Base-by-base conservation (phyloP, 495 filamentous ascomycete species). In the Podospora conica region DNA sequence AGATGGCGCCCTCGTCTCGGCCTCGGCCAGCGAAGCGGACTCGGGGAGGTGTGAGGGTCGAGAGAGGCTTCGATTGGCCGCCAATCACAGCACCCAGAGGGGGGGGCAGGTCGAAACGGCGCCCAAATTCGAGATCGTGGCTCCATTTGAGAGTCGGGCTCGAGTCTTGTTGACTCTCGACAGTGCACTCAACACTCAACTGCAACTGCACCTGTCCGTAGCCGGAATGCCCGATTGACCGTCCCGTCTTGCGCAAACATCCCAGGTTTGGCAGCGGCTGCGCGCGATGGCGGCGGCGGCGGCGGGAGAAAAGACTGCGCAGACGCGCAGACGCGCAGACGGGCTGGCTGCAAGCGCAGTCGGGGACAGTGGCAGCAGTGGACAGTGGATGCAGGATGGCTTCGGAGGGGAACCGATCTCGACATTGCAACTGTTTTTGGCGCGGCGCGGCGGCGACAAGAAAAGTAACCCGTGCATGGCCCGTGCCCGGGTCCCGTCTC, bases 81-180 rank as follows among this genome's bases (percentile, higher is more conserved):
- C 63, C 63, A 58, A 64, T 58, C 63, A 64, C 27, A 33, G 21
- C 63, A 23, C 54, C 22, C 63, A 11, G 55, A 64, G 31, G 7
- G 12, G 12, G 23, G 21, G 40, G 61, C 65, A 66, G 65, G 65
- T 28, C 33, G 54, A 53, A 61, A 66, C 29, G 40, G 63, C 21
- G 28, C 27, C 58, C 54, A 33, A 58, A 55, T 60, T 54, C 64
- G 24, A 66, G 56, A 66, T 60, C 64, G 64, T 66, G 64, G 64
- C 64, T 66, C 57, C 64, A 66, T 60, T 55, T 55, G 64, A 33
- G 29, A 53, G 28, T 15, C 24, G 25, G 25, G 25, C 25, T 27
- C 6, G 25, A 27, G 25, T 27, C 3, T 2, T 48, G 15, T 48
- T 7, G 40, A 18, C 11, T 3, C 40, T 31, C 10, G 29, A 31